phyloP scores from a whole-genome alignment of 495 filamentous ascomycete genomes.

The Trichoderma virens region DNA sequence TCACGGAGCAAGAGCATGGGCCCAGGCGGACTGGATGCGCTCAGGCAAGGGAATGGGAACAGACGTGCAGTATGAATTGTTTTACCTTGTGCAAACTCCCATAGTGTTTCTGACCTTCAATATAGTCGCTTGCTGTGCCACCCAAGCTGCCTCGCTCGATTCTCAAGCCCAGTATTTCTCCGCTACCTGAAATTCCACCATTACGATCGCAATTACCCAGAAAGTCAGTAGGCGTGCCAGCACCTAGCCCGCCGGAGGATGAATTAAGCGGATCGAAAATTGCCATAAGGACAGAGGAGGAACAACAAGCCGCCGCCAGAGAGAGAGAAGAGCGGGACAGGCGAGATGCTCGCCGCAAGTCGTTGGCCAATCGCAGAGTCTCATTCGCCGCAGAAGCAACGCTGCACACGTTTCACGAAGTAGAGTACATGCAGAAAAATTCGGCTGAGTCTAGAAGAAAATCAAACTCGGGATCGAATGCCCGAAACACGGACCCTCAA shows the following conservation, averaged over 20 bases:
- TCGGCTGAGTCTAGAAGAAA: constrained; percentile 72
- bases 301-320: constrained; percentile 67
- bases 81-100: constrained; percentile 13
- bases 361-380: constrained; percentile 84
- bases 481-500: constrained; percentile 33
- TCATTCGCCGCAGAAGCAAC: constrained; percentile 98
- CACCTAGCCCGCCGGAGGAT: constrained; percentile 42
- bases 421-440: constrained; percentile 78
- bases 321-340: constrained; percentile 68
- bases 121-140: constrained; percentile 41
- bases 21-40: constrained; percentile 76
- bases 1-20: constrained; percentile 92
- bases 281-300: constrained; percentile 60
- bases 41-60: constrained; percentile 74
- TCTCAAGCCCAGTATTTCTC: constrained; percentile 71
- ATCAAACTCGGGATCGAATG: constrained; percentile 47
- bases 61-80: constrained; percentile 59
- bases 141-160: constrained; percentile 58
- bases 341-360: constrained; percentile 82
- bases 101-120: constrained; percentile 11
- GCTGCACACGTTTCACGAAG: constrained; percentile 93
- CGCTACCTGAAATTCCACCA: constrained; percentile 53
- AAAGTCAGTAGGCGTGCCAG: background rate
- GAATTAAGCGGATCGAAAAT: constrained; percentile 32
- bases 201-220: constrained; percentile 17